These are phyloP conservation scores for Backusella liffmaniae DNA, from an alignment of 192 early-diverging fungal genomes.

Conservation along the genomic window DNA sequence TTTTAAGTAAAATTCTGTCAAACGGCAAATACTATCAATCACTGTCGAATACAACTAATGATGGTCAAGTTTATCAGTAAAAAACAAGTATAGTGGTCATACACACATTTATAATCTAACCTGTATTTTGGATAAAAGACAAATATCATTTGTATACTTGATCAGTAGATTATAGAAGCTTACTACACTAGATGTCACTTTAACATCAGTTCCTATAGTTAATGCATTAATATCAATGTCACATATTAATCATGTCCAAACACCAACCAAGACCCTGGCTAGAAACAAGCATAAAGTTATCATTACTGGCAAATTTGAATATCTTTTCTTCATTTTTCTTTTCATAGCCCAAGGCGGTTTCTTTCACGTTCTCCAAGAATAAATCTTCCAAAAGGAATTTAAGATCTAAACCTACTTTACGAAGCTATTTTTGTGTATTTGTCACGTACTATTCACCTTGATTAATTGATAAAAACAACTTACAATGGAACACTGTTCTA, in stretches of 20 bases:
- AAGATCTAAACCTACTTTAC: slow-evolving; percentile 83
- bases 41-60: slow-evolving; percentile 69
- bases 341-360: slow-evolving; percentile 70
- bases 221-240: neutral
- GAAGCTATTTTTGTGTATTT: slow-evolving; percentile 53
- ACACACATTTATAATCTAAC: slow-evolving; percentile 35
- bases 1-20: slow-evolving; percentile 65
- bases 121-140: slow-evolving; percentile 64
- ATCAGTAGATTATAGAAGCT: slow-evolving; percentile 68
- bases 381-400: slow-evolving; percentile 80
- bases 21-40: slow-evolving; percentile 57
- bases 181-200: slow-evolving; percentile 63
- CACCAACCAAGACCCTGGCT: slow-evolving; percentile 47
- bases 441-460: neutral
- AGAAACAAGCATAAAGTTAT: slow-evolving; percentile 62
- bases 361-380: slow-evolving; percentile 72
- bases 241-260: neutral
- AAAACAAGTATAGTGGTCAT: neutral
- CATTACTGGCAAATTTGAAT: slow-evolving; percentile 63
- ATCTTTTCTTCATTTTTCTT: slow-evolving; percentile 59
- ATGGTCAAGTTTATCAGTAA: neutral
- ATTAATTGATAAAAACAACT: neutral
- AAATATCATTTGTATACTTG: slow-evolving; percentile 71
- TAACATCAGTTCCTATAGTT: slow-evolving; percentile 43
- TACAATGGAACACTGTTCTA: slow-evolving; percentile 77